phyloP scores from a whole-genome alignment of 371 early-diverging fungal genomes.

The Vairimorpha necatrix region DNA sequence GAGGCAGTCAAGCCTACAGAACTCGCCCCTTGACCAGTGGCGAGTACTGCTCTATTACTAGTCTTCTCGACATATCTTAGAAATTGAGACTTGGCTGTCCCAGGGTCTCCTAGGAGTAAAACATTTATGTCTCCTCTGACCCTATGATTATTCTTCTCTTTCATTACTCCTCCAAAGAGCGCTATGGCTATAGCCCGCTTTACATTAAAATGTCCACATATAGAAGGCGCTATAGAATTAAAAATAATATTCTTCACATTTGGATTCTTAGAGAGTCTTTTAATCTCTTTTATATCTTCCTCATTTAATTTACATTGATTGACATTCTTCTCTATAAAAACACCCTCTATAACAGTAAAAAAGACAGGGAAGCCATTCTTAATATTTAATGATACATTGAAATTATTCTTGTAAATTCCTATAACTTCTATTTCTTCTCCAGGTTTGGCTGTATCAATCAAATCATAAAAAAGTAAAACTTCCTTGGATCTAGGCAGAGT shows the following conservation, averaged over 20 bases:
- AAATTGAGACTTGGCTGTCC: conserved; percentile 96
- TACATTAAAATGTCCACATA: conserved; percentile 94
- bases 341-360: conserved; percentile 83
- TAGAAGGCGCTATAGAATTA: conserved; percentile 91
- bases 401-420: conserved; percentile 92
- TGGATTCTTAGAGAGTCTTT: conserved; percentile 72
- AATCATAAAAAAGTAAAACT: conserved; percentile 85
- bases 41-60: conserved; percentile 86
- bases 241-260: conserved; percentile 77
- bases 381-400: conserved; percentile 76
- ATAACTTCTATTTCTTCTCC: conserved; percentile 94
- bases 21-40: conserved; percentile 96
- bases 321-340: conserved; percentile 65
- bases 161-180: conserved; percentile 90
- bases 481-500: conserved; percentile 88
- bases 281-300: conserved; percentile 79
- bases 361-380: conserved; percentile 95
- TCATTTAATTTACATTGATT: conserved; percentile 77
- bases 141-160: conserved; percentile 74
- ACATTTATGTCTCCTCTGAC: conserved; percentile 98
- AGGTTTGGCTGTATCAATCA: conserved; percentile 89
- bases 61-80: conserved; percentile 90
- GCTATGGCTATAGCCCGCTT: conserved; percentile 87
- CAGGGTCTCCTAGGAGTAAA: conserved; percentile 94
- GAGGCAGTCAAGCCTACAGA: conserved; percentile 97